Evolutionary conservation across 306 rosid genomes (phyloP).

Genomic region (Cotoneaster glaucophyllus): DNA sequence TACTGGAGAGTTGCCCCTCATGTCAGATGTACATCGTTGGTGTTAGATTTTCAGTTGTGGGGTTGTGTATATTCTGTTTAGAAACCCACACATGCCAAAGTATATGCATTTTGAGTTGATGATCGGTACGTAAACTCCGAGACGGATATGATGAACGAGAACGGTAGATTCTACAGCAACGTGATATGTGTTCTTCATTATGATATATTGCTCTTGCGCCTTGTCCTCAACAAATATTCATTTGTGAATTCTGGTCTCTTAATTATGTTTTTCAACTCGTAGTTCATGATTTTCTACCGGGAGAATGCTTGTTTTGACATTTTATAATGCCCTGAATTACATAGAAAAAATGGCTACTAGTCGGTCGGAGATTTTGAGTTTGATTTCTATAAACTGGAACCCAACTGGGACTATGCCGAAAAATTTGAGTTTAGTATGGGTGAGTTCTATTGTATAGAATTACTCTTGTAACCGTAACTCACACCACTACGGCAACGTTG

Average conservation of each 20-base stretch:
- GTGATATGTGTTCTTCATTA: background rate
- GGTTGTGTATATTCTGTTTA: slow-evolving; percentile 55
- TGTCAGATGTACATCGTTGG: slow-evolving; percentile 19
- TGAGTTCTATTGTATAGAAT: background rate
- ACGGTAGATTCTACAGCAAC: background rate
- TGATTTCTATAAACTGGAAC: no score
- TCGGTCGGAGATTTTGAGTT: no score
- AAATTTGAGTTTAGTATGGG: no score
- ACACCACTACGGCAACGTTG: background rate
- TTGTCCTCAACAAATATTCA: background rate
- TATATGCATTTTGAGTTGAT: slow-evolving; percentile 10
- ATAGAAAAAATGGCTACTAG: background rate
- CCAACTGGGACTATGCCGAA: no score
- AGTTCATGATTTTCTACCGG: background rate
- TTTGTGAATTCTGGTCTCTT: background rate
- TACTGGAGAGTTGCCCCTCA: background rate
- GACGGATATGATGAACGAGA: background rate
- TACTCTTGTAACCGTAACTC: background rate
- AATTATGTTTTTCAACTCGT: background rate
- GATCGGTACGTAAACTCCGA: background rate
- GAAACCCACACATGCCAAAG: slow-evolving; percentile 24
- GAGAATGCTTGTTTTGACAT: background rate
- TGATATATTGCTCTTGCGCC: background rate
- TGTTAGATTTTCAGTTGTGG: slow-evolving; percentile 30
- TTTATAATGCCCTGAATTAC: background rate